Percentiles rank a stretch among this genome's conserved stretches.
phyloP scores from a whole-genome alignment of 116 monocot species.

The Posidonia oceanica region DNA sequence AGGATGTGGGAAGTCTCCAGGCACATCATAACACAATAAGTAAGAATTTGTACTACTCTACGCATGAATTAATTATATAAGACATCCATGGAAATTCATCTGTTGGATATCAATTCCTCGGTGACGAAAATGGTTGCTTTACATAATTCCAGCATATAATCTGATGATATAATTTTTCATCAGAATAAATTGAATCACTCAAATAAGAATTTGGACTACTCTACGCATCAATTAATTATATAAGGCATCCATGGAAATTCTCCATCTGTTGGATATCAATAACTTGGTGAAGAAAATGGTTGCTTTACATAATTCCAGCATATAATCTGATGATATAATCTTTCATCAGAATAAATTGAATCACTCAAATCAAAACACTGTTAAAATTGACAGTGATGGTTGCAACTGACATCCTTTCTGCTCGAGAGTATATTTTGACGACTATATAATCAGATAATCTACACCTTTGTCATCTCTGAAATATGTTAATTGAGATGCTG shows the following conservation, averaged over 20 bases:
- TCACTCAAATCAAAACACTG: neutral
- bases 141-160: neutral
- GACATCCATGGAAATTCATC: neutral
- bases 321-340: too few species aligned
- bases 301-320: neutral
- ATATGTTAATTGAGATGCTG: conserved; percentile 1
- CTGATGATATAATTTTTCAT: too few species aligned
- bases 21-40: neutral
- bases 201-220: neutral
- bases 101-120: neutral
- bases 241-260: neutral
- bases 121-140: neutral
- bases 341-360: too few species aligned
- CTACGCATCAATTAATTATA: neutral
- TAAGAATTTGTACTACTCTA: neutral
- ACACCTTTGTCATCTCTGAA: neutral
- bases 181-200: too few species aligned
- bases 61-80: neutral
- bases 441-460: neutral
- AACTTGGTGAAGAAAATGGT: neutral
- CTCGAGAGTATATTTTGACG: neutral
- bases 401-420: neutral
- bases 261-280: neutral
- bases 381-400: neutral
- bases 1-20: neutral